These are phyloP conservation scores for Berberis vulgaris DNA, from an alignment of 164 flowering plant species.

Conservation along the genomic window DNA sequence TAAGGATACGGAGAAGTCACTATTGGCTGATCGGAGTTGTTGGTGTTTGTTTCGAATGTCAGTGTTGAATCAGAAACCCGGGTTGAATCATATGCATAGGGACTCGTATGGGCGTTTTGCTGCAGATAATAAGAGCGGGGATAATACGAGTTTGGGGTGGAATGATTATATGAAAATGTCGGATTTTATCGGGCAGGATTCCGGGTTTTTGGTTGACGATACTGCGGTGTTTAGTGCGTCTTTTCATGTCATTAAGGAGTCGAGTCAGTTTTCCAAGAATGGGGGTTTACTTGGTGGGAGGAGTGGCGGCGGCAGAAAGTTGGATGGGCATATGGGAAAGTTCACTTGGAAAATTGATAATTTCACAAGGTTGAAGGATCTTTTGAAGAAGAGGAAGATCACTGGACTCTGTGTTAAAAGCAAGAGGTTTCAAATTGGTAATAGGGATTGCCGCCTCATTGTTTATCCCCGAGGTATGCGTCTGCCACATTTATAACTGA, in stretches of 20 bases:
- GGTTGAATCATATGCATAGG: constrained; percentile 76
- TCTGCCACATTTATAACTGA: neutral
- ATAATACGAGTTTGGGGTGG: constrained; percentile 95
- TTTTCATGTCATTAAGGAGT: constrained; percentile 88
- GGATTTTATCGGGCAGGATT: constrained; percentile 57
- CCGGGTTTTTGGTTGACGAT: constrained; percentile 82
- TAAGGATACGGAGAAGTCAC: constrained; percentile 76
- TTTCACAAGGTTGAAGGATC: constrained; percentile 85
- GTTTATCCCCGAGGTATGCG: constrained; percentile 93
- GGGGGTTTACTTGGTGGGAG: constrained; percentile 52
- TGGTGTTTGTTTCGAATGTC: constrained; percentile 99
- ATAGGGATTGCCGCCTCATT: constrained; percentile 91
- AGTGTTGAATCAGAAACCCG: constrained; percentile 79
- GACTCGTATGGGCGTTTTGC: constrained; percentile 96
- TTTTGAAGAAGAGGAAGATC: constrained; percentile 90
- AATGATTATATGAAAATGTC: constrained; percentile 97
- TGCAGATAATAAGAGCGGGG: constrained; percentile 86
- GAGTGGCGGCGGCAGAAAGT: constrained; percentile 48
- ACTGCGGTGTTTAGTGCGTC: constrained; percentile 88
- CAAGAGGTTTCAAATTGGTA: constrained; percentile 95
- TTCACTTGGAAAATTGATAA: constrained; percentile 94
- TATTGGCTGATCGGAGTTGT: constrained; percentile 66
- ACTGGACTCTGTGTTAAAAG: constrained; percentile 97
- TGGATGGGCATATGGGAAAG: constrained; percentile 83
- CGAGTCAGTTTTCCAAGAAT: constrained; percentile 67